Conservation (phyloP, 2,329 filamentous ascomycete species). For the Colletotrichum zoysiae region DNA sequence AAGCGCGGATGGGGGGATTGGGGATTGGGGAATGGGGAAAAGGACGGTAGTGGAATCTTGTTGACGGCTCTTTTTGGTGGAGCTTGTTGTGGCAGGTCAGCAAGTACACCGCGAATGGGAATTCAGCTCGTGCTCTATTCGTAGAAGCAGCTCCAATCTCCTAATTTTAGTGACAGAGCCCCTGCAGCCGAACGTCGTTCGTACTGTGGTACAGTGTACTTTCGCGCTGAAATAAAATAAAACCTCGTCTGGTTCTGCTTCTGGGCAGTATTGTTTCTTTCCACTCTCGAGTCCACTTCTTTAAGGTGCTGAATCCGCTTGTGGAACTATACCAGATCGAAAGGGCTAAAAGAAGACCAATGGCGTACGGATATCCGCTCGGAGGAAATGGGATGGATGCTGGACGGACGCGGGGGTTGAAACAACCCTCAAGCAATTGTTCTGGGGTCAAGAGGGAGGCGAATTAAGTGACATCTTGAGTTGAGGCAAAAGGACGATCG, state of each 20-base stretch:
- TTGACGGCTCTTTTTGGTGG: constrained; percentile 30
- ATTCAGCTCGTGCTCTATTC: constrained; percentile 13
- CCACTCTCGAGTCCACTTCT: constrained; percentile 27
- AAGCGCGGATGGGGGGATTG: constrained; percentile 30
- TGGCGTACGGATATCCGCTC: neutral
- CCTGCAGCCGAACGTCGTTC: constrained; percentile 9
- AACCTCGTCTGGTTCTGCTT: constrained; percentile 1
- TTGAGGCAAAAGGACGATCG: constrained; percentile 7
- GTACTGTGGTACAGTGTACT: neutral
- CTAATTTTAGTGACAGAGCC: constrained; percentile 36
- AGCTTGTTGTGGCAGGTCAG: constrained; percentile 22
- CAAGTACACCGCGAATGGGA: constrained; percentile 7
- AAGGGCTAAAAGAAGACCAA: neutral
- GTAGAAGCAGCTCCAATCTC: constrained; percentile 20
- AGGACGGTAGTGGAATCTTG: constrained; percentile 12
- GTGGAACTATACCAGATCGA: neutral
- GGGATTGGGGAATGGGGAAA: constrained; percentile 29
- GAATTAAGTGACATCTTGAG: constrained; percentile 5
- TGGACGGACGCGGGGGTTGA: constrained; percentile 24
- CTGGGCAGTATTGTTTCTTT: constrained; percentile 32
- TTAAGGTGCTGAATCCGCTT: neutral
- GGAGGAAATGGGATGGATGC: constrained; percentile 6
- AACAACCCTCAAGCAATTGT: constrained; percentile 27
- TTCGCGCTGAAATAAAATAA: neutral
- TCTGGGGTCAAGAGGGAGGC: constrained; percentile 23